Base-by-base conservation (phyloP, 192 early-diverging fungal genomes). In the Coemansia sp. region DNA sequence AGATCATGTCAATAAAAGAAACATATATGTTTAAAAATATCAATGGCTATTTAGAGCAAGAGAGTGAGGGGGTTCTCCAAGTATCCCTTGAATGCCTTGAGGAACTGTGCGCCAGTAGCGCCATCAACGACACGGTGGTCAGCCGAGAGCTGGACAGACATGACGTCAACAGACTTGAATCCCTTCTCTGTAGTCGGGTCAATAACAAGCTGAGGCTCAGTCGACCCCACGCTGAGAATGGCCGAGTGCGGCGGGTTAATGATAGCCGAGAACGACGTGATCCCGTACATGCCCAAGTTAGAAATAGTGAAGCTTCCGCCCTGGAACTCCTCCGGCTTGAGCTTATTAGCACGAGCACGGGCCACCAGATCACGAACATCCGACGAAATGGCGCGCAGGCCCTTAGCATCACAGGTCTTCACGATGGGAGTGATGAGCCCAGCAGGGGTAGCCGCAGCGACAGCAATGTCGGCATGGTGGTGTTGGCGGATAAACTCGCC, bases 351-450 rank as follows among this genome's bases (percentile, higher is more conserved):
- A 46, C 90, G 93, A 51, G 95, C 97, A 57, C 91, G 89, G 12
- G 76, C 77, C 25, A 94, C 95, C 68, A 99, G 79, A 41, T 92
- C 90, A 76, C 93, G 93, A 60, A 97, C 91, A 57, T 87, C 87
- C 68, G 91, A 85, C 38, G 95, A 94, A 70, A 99, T 99, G 57
- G 83, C 69, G 58, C 89, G 82, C 53, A 99, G 88, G 17, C 97
- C 97, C 87, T 91, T 92, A 67, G 85, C 71, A 48, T 99, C 94
- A 61, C 93, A 93, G 53, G 79, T 78, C 64, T 76, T 74, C 44
- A 99, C 90, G 71, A 99, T 99, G 17, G 95, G 95, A 6, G 97
- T 99, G 74, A 99, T 97, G 64, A 99, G 89, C 32, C 97, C 97
- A 64, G 87, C 88, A 21, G 91, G 91, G 10, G 94, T 99, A 48